Conservation (phyloP, 495 filamentous ascomycete genomes). For the Staphylotrichum longicolle region DNA sequence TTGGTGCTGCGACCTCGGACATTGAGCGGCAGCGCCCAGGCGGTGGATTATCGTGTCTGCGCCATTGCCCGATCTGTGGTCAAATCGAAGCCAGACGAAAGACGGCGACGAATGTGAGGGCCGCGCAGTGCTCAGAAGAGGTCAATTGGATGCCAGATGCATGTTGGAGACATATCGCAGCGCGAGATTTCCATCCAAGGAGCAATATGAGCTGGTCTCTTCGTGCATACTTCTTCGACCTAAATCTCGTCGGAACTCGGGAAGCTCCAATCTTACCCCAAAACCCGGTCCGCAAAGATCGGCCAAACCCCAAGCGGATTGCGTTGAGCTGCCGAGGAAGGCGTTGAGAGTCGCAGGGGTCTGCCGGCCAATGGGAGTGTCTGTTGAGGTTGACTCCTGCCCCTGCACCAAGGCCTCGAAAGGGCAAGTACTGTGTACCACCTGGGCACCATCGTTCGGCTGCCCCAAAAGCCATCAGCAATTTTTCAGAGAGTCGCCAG, state of each 20-base stretch:
- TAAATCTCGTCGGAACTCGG: not conserved
- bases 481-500: conserved; percentile 10
- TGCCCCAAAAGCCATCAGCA: conserved; percentile 10
- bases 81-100: too few relatives aligned
- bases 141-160: not conserved
- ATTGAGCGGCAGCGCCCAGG: not conserved
- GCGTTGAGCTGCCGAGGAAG: conserved; percentile 27
- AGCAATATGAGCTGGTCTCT: too few relatives aligned
- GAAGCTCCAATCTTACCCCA: conserved; percentile 6
- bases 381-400: conserved; percentile 14
- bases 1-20: conserved; percentile 9
- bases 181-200: too few relatives aligned
- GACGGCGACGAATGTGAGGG: too few relatives aligned
- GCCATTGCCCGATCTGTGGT: too few relatives aligned
- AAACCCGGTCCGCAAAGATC: conserved; percentile 17
- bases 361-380: conserved; percentile 3
- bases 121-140: too few relatives aligned
- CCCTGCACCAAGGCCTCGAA: conserved; percentile 7
- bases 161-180: not conserved
- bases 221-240: too few relatives aligned
- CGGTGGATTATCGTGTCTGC: too few relatives aligned
- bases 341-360: conserved; percentile 16
- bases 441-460: not conserved
- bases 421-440: conserved; percentile 6
- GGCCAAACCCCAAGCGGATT: conserved; percentile 15